Conservation (phyloP, 306 rosid species). For the Ammopiptanthus mongolicus region DNA sequence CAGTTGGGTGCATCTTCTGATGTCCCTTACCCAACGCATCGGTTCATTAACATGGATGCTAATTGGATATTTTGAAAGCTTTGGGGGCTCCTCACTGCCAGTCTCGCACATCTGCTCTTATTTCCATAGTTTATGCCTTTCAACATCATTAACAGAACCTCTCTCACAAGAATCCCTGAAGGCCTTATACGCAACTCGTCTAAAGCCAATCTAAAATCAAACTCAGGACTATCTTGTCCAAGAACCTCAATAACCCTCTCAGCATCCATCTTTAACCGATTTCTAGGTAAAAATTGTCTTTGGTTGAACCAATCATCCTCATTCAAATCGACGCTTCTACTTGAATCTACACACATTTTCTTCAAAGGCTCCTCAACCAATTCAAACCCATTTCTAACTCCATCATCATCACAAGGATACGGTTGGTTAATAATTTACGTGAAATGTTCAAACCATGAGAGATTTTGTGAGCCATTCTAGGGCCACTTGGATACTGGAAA, state of each 20-base stretch:
- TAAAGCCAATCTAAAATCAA: constrained; percentile 58
- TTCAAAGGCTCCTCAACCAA: constrained; percentile 59
- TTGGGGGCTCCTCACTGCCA: no score
- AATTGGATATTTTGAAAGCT: no score
- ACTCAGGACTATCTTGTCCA: constrained; percentile 64
- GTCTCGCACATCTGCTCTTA: constrained; percentile 65
- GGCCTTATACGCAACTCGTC: constrained; percentile 53
- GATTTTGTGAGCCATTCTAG: constrained; percentile 34
- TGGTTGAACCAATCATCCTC: constrained; percentile 17
- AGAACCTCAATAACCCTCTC: constrained; percentile 56
- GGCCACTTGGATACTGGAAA: no score
- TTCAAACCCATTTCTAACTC: constrained; percentile 30
- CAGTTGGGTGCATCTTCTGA: not conserved
- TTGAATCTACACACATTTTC: constrained; percentile 31
- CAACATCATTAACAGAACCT: constrained; percentile 68
- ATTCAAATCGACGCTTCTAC: constrained; percentile 9
- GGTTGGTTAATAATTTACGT: constrained; percentile 35
- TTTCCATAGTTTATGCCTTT: constrained; percentile 34
- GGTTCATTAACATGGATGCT: no score
- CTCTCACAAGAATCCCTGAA: constrained; percentile 76
- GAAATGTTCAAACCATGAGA: constrained; percentile 32
- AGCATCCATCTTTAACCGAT: constrained; percentile 45
- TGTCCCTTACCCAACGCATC: not conserved
- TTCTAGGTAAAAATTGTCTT: constrained; percentile 35
- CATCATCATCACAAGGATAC: constrained; percentile 25